Percentiles rank a stretch among this genome's conserved stretches.
Conservation (phyloP, 345 rosid species). For the Brassica juncea region DNA sequence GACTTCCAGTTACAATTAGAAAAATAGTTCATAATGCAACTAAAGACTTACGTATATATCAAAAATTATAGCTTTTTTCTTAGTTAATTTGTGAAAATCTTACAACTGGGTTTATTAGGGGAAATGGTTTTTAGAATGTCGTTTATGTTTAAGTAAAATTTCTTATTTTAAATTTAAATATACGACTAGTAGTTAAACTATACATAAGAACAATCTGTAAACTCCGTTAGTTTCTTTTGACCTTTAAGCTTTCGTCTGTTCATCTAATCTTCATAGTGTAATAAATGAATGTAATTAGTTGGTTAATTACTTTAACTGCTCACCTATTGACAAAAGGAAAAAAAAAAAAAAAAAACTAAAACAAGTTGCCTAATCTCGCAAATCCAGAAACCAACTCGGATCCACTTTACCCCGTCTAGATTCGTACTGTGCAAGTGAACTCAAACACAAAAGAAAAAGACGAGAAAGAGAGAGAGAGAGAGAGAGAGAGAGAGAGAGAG, state of each 20-base stretch:
- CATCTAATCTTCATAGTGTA: too few species aligned
- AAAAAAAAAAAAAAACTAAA: background rate
- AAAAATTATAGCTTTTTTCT: too few species aligned
- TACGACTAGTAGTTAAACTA: background rate
- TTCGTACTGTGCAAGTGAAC: constrained; percentile 37
- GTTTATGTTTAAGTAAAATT: background rate
- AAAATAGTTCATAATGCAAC: background rate
- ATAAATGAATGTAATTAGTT: background rate
- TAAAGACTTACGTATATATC: background rate
- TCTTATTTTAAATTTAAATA: background rate
- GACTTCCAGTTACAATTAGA: background rate
- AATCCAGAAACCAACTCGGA: constrained; percentile 17
- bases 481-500: constrained; percentile 5
- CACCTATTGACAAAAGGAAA: background rate
- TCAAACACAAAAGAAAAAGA: constrained; percentile 16
- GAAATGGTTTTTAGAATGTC: background rate
- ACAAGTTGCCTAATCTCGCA: constrained; percentile 13
- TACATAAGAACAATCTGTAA: background rate
- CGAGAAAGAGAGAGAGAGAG: constrained; percentile 2
- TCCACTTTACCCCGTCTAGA: constrained; percentile 16
- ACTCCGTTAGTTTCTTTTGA: background rate
- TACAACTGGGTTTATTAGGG: background rate
- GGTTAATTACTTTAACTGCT: background rate
- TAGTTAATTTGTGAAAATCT: background rate
- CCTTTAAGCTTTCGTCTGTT: background rate